Base-by-base conservation (phyloP, 73 alveolate species). In the Urostyla sp. region DNA sequence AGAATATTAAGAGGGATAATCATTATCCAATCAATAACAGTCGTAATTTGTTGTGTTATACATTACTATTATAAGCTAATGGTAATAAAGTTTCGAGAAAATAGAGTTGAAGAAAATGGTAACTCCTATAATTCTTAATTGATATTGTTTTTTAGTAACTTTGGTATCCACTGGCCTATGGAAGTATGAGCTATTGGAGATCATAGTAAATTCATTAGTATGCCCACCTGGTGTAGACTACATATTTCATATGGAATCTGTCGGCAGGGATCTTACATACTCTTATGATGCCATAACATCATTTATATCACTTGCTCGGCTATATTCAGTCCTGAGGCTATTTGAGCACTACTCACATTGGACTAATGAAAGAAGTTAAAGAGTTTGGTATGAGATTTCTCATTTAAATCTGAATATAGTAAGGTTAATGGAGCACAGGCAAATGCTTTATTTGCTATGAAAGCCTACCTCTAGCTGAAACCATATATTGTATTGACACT, bases 381-480 rank as follows among this genome's bases (percentile, higher is more conserved):
- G 91, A 44, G 85, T 81, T 18, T 81, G 85, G 80, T 66, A 66
- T 8, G 59, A 8, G 28, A 31, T 60, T 43, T 11, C 18, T 6
- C 20, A 31, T 30, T 60, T 10, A 34, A 11, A 7, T 27, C 13
- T 5, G 28, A 5, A 24, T 66, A 23, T 66, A 66, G 80, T 44
- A 72, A 81, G 43, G 46, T 72, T 1, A 67, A 67, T 30, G 91
- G 91, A 44, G 78, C 72, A 0, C 35, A 60, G 40, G 91, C 91
- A 21, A 74, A 81, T 46, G 67, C 75, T 0, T 36, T 51, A 45
- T 81, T 81, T 54, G 85, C 91, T 13, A 30, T 81, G 26, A 81
- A 81, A 67, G 91, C 85, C 55, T 81, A 81, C 56, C 55, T 81
- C n/a, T 69, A 66, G 26, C 44, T 67, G 30, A 60, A 81, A 28